Percentiles rank a stretch among this genome's conserved stretches.
phyloP scores from a whole-genome alignment of 1,284 basidiomycete genomes.

The Phellopilus nigrolimitatus region DNA sequence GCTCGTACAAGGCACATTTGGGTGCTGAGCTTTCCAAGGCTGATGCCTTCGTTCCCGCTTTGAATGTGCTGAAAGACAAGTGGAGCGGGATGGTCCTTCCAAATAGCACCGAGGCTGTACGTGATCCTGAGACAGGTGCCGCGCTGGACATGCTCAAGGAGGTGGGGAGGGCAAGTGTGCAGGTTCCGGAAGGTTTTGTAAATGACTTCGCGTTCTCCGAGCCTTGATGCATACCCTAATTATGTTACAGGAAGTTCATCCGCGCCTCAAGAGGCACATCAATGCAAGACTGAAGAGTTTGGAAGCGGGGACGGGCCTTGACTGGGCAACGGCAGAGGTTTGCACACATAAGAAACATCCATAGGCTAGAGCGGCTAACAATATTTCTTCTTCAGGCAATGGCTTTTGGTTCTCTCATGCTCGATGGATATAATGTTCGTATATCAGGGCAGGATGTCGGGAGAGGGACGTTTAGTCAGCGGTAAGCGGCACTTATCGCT shows the following conservation, averaged over 20 bases:
- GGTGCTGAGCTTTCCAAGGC: slow-evolving; percentile 53
- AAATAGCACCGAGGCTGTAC: slow-evolving; percentile 43
- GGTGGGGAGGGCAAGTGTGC: slow-evolving; percentile 68
- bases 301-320: slow-evolving; percentile 65
- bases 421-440: slow-evolving; percentile 74
- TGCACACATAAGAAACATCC: slow-evolving; percentile 11
- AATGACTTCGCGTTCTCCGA: slow-evolving; percentile 28
- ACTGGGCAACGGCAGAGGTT: slow-evolving; percentile 87
- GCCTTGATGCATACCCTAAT: slow-evolving; percentile 19
- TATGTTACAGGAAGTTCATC: slow-evolving; percentile 62
- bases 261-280: slow-evolving; percentile 75
- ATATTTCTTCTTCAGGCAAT: slow-evolving; percentile 56
- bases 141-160: slow-evolving; percentile 42
- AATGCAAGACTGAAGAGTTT: slow-evolving; percentile 71
- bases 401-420: slow-evolving; percentile 80
- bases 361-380: neutral
- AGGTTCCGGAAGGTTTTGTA: slow-evolving; percentile 72
- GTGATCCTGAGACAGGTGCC: slow-evolving; percentile 68
- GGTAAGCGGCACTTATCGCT: slow-evolving; percentile 35
- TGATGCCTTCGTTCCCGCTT: slow-evolving; percentile 43
- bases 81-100: slow-evolving; percentile 79
- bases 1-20: slow-evolving; percentile 55
- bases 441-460: slow-evolving; percentile 91
- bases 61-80: slow-evolving; percentile 50
- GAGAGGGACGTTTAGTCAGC: slow-evolving; percentile 84